Evolutionary conservation across 345 rosid species (phyloP), one percentile per base, ranked within the genome.

Genomic region (Draba incana): DNA sequence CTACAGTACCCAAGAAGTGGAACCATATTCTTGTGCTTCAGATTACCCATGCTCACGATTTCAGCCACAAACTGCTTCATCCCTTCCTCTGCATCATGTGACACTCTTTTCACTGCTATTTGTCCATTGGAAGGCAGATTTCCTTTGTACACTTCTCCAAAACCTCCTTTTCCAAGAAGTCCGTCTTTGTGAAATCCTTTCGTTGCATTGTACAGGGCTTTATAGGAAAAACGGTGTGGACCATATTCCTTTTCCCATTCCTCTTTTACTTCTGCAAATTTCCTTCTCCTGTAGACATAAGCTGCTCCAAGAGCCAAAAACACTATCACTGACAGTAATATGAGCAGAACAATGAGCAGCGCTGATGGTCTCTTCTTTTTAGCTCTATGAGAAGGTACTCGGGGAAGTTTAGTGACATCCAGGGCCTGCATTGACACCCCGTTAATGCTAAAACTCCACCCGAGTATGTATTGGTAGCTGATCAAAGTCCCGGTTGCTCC

Each of bases 401-500:
- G 33, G 1, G 94, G 92, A 56, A 87, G 87, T 28, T 68, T 69
- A 41, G 79, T 70, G 15, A 80, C 49, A 23, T 71, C 59, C 7
- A 90, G 72, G 16, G 55, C 24, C 42, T 80, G 66, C 43, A 83
- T 69, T 74, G 71, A 71, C 14, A 78, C 85, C 8, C 0, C 35
- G 39, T 65, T 81, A 58, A 33, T 66, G 49, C 66, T 82, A 65
- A 80, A 89, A 70, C 89, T 86, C 89, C 96, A 88, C 5, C 92
- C 88, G 3, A 84, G 78, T 38, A 87, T 65, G 61, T 81, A 85
- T 4, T 87, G 91, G 57, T 75, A 58, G 30, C 82, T 77, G 39
- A 51, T 13, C 33, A 74, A 8, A 1, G 77, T 33, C 10, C 88
- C 83, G 2, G 88, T 84, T 1, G 92, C 48, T 41, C 89, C 82